These are phyloP conservation scores for Hortiboletus flavorubellus DNA, from an alignment of 768 basidiomycete species.

Conservation along the genomic window DNA sequence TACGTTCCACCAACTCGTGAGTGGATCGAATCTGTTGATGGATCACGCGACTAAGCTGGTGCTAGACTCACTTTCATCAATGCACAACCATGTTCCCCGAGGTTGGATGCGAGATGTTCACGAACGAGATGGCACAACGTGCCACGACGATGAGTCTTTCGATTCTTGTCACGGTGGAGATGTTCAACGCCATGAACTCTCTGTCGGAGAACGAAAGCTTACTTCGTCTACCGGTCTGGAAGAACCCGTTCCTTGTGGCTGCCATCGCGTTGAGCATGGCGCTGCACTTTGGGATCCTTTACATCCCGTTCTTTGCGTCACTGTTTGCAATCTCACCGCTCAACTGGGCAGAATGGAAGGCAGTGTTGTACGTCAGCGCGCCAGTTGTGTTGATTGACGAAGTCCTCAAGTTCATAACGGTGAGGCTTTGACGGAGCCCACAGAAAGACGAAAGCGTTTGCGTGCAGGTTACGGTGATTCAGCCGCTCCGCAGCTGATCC, in stretches of 20 bases:
- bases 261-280: slow-evolving; percentile 91
- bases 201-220: slow-evolving; percentile 96
- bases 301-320: slow-evolving; percentile 92
- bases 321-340: slow-evolving; percentile 91
- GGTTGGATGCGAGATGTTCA: slow-evolving; percentile 96
- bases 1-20: slow-evolving; percentile 85
- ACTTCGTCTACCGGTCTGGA: slow-evolving; percentile 86
- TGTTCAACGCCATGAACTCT: slow-evolving; percentile 99
- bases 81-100: slow-evolving; percentile 80
- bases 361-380: slow-evolving; percentile 81
- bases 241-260: slow-evolving; percentile 87
- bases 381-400: slow-evolving; percentile 93
- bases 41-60: slow-evolving; percentile 2
- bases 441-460: not conserved
- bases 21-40: slow-evolving; percentile 30
- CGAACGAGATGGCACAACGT: slow-evolving; percentile 75
- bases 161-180: slow-evolving; percentile 92
- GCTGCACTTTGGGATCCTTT: slow-evolving; percentile 91
- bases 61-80: slow-evolving; percentile 93
- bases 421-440: slow-evolving; percentile 33
- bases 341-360: slow-evolving; percentile 94
- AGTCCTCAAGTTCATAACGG: slow-evolving; percentile 78
- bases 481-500: slow-evolving; percentile 51
- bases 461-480: slow-evolving; percentile 50
- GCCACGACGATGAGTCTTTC: slow-evolving; percentile 97